Evolutionary conservation across 495 filamentous ascomycete genomes (phyloP), one percentile per base, ranked within the genome.

Genomic region (Hapsidospora chrysogenum): DNA sequence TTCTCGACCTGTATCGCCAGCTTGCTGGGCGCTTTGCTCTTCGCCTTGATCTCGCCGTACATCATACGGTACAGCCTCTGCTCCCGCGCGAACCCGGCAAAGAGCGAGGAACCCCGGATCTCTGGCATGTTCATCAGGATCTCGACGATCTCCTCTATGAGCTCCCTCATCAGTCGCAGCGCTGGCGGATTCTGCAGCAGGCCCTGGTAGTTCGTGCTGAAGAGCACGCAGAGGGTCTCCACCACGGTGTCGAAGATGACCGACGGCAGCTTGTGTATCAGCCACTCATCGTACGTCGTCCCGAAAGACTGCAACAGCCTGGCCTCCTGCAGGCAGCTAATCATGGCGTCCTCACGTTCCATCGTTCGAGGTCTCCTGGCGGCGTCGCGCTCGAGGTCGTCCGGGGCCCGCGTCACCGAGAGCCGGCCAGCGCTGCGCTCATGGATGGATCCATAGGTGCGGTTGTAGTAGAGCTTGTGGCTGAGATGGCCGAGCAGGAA

Each of bases 401-500:
- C n/a, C n/a, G n/a, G n/a, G n/a, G n/a, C n/a, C n/a, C n/a, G n/a
- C n/a, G n/a, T n/a, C n/a, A n/a, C n/a, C n/a, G n/a, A n/a, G n/a
- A n/a, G n/a, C n/a, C n/a, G n/a, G n/a, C n/a, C n/a, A n/a, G n/a
- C n/a, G n/a, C n/a, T n/a, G n/a, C n/a, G n/a, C n/a, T n/a, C n/a
- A n/a, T n/a, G n/a, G n/a, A n/a, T n/a, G n/a, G n/a, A n/a, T n/a
- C n/a, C n/a, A n/a, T n/a, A n/a, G n/a, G n/a, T n/a, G n/a, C n/a
- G n/a, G n/a, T n/a, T n/a, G n/a, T n/a, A n/a, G n/a, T n/a, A n/a
- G 3, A 92, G 39, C 3, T 61, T 64, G 42, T 92, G 78, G 5
- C 69, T 72, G 37, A 78, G 60, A 33, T 87, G 70, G 2, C 78
- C 82, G 9, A 81, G 51, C 29, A 94, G 61, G 43, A 85, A 94